phyloP scores from a whole-genome alignment of 768 basidiomycete genomes.

The Pilatotrama ljubarskyi region DNA sequence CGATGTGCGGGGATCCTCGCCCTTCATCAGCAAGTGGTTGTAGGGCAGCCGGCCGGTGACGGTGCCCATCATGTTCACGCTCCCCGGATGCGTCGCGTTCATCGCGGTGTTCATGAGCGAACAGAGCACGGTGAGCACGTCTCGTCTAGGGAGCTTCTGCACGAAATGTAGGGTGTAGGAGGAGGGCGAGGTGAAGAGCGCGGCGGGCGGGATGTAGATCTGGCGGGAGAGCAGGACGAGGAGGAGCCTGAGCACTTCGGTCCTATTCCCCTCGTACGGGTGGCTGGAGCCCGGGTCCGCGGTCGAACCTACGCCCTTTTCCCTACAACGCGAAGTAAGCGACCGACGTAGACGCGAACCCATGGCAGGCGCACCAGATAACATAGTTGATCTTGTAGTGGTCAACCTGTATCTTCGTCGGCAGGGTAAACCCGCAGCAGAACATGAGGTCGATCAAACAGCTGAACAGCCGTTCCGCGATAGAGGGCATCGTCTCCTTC shows the following conservation, averaged over 20 bases:
- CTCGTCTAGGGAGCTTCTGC: constrained; percentile 71
- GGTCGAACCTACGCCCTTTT: constrained; percentile 92
- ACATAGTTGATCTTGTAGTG: constrained; percentile 84
- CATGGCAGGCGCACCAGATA: constrained; percentile 67
- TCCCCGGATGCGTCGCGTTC: constrained; percentile 57
- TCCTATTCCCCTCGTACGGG: constrained; percentile 76
- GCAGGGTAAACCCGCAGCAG: constrained; percentile 92
- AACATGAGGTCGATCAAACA: constrained; percentile 86
- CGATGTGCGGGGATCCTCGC: constrained; percentile 74
- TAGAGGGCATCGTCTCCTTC: constrained; percentile 62
- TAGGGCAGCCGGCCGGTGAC: constrained; percentile 83
- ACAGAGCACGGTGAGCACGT: constrained; percentile 91
- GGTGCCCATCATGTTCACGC: constrained; percentile 55
- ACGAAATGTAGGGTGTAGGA: constrained; percentile 77
- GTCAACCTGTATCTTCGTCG: constrained; percentile 71
- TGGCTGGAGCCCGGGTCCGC: constrained; percentile 64
- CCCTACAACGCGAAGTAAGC: constrained; percentile 50
- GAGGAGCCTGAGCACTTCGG: constrained; percentile 86
- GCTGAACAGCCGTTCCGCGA: constrained; percentile 79
- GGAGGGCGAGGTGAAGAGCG: constrained; percentile 71
- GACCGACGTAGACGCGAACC: neutral
- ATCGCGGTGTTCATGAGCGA: constrained; percentile 90
- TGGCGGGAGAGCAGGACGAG: constrained; percentile 88
- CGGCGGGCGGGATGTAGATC: constrained; percentile 76
- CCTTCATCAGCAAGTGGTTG: constrained; percentile 87